Base-by-base conservation (phyloP, 2,329 filamentous ascomycete species). In the Aspergillus viridinutans region DNA sequence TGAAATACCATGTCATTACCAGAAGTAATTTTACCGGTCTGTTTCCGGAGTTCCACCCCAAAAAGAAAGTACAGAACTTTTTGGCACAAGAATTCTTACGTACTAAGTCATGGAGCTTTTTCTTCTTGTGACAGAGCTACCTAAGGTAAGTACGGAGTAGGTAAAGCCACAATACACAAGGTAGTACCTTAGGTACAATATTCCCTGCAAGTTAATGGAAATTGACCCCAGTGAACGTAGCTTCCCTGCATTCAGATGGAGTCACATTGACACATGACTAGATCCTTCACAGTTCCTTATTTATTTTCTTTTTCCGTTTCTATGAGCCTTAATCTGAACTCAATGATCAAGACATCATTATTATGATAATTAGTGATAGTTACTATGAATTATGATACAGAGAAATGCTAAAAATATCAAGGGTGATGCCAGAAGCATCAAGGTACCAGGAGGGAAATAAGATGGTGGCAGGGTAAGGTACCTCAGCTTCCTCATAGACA, bases 11-110 rank as follows among this genome's bases (percentile, higher is more conserved):
- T 25, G 64, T 66, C 57, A 62, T 64, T 45, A 65, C 62, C 49
- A 56, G 38, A 49, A 17, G 64, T 66, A 64, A 57, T 40, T 54
- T 61, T 70, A 71, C 68, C 62, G 58, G 64, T 63, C 64, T 66
- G 66, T 69, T 70, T 68, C 62, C 65, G 64, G 61, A 61, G 62
- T 59, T 50, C 60, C 59, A 61, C 20, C 20, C 49, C 49, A 63
- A 58, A 54, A 59, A 61, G 58, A 64, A 65, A 65, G 63, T 65
- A 65, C 63, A 56, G 58, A 61, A 60, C 48, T 52, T 55, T 26
- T 17, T 47, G 43, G 10, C 43, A 17, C 4, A 47, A 17, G 43
- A 47, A 26, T 26, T 9, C 43, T 47, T 47, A 47, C 43, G 21
- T 47, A 47, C 43, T 47, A 35, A 50, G 17, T 48, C 12, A 51